Evolutionary conservation across 306 rosid species (phyloP).

Genomic region (Trifolium repens): DNA sequence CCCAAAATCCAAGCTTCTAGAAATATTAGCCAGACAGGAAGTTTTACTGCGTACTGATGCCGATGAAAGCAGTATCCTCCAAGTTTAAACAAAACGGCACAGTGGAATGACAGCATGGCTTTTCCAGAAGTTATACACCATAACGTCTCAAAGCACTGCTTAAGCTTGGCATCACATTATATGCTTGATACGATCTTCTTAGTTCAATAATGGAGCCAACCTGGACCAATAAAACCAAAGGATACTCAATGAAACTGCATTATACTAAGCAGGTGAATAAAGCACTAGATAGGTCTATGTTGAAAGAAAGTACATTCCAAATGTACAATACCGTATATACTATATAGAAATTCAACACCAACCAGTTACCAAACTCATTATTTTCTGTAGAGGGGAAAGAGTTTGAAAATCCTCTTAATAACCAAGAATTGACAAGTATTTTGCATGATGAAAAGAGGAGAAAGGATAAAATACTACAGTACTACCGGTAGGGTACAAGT

Average conservation of each 20-base stretch:
- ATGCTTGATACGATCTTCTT: conserved; percentile 96
- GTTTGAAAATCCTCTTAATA: conserved; percentile 8
- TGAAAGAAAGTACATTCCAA: conserved; percentile 18
- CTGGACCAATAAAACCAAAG: conserved; percentile 60
- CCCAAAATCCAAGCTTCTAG: conserved; percentile 32
- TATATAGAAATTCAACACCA: not conserved
- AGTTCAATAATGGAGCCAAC: conserved; percentile 98
- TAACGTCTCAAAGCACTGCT: conserved; percentile 92
- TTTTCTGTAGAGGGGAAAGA: conserved; percentile 19
- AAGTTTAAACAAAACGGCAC: conserved; percentile 25
- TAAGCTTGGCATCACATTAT: conserved; percentile 94
- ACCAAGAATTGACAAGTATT: conserved; percentile 12
- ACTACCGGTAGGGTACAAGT: not conserved
- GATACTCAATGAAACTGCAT: conserved; percentile 35
- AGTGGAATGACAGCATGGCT: conserved; percentile 26
- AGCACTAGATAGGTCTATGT: conserved; percentile 25
- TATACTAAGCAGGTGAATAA: conserved; percentile 30
- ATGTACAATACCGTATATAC: not conserved
- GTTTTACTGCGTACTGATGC: not conserved
- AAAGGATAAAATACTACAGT: conserved; percentile 5
- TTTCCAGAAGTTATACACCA: conserved; percentile 65
- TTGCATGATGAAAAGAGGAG: not conserved
- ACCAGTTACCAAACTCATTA: conserved; percentile 11
- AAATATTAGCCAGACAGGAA: not conserved
- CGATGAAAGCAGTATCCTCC: not conserved